Evolutionary conservation across 2,329 filamentous ascomycete genomes (phyloP).

Genomic region (Lojkania enalia): DNA sequence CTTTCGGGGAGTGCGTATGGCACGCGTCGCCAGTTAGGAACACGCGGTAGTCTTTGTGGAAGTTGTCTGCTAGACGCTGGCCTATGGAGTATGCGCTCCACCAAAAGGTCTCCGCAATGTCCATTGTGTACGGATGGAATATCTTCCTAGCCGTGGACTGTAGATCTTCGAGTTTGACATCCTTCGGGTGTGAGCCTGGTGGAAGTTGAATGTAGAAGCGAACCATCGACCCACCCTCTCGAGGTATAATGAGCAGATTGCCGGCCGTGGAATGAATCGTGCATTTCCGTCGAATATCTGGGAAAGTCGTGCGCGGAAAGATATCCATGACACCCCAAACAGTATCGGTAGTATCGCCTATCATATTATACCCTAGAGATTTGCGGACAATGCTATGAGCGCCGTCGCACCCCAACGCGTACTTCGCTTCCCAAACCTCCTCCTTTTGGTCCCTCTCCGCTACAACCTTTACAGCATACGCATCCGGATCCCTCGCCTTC

Average conservation of each 20-base stretch:
- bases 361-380: slow-evolving; percentile 59
- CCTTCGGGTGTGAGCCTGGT: slow-evolving; percentile 52
- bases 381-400: slow-evolving; percentile 58
- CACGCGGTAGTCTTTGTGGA: slow-evolving; percentile 66
- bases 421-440: slow-evolving; percentile 42
- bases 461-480: slow-evolving; percentile 37
- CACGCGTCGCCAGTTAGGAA: slow-evolving; percentile 73
- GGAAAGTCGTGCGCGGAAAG: slow-evolving; percentile 54
- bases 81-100: slow-evolving; percentile 74
- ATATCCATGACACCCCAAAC: slow-evolving; percentile 63
- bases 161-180: slow-evolving; percentile 58
- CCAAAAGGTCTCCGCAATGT: slow-evolving; percentile 65
- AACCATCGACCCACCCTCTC: slow-evolving; percentile 59
- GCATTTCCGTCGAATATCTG: slow-evolving; percentile 56
- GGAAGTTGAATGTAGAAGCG: slow-evolving; percentile 67
- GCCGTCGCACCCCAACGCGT: slow-evolving; percentile 53
- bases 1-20: slow-evolving; percentile 71
- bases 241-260: slow-evolving; percentile 55
- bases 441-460: slow-evolving; percentile 36
- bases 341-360: slow-evolving; percentile 61
- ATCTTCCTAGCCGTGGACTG: slow-evolving; percentile 58
- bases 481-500: slow-evolving; percentile 33
- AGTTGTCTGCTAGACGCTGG: slow-evolving; percentile 70
- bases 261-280: slow-evolving; percentile 53
- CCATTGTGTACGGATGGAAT: slow-evolving; percentile 58